phyloP scores from a whole-genome alignment of 768 basidiomycete genomes.

The Termitomyces sp. region DNA sequence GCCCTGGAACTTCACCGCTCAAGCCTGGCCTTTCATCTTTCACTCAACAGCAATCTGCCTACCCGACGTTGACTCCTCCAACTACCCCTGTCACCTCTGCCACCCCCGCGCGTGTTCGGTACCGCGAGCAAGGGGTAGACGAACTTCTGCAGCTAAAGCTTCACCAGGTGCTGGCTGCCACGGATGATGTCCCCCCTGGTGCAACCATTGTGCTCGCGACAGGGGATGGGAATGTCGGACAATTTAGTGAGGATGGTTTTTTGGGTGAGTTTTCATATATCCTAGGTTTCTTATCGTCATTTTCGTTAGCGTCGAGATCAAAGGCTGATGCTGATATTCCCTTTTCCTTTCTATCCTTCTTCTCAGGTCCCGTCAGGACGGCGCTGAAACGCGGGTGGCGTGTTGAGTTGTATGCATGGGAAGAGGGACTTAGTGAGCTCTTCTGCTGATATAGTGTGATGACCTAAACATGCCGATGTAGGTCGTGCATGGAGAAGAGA shows the following conservation, averaged over 20 bases:
- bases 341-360: not conserved
- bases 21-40: not conserved
- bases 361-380: slow-evolving; percentile 62
- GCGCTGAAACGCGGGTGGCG: slow-evolving; percentile 88
- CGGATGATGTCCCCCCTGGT: slow-evolving; percentile 57
- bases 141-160: slow-evolving; percentile 92
- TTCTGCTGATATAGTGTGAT: slow-evolving; percentile 1
- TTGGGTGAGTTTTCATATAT: slow-evolving; percentile 11
- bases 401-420: slow-evolving; percentile 94
- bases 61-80: not conserved
- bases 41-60: not conserved
- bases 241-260: slow-evolving; percentile 92
- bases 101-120: slow-evolving; percentile 41
- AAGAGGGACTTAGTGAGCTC: slow-evolving; percentile 64
- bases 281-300: not conserved
- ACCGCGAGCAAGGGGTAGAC: slow-evolving; percentile 91
- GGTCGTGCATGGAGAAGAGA: slow-evolving; percentile 57
- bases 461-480: not conserved
- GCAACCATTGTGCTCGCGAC: slow-evolving; percentile 89
- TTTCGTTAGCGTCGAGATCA: too few species aligned
- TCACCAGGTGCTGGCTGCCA: slow-evolving; percentile 74
- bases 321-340: not conserved
- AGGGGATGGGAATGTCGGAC: slow-evolving; percentile 87
- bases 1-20: not conserved
- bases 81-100: not conserved